Conservation (phyloP, 1,139 yeast species). For the Magnusiomyces tetraspermus region DNA sequence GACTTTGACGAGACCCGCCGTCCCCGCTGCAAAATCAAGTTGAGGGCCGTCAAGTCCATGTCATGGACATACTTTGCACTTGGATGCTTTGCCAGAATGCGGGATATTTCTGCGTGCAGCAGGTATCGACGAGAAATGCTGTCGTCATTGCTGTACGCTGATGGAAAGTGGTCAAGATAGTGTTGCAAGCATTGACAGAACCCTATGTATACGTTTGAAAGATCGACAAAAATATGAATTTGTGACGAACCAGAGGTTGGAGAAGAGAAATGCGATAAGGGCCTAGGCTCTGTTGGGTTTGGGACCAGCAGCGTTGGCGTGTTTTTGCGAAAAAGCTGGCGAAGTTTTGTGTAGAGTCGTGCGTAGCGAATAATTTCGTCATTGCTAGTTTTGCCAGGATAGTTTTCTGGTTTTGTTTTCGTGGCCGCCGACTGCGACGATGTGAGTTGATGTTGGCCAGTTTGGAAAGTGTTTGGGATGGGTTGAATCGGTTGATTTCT, state of each 20-base stretch:
- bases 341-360: conserved; percentile 10
- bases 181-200: conserved; percentile 8
- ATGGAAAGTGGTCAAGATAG: not conserved
- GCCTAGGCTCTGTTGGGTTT: not conserved
- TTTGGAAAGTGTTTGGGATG: not conserved
- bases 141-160: not conserved
- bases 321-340: conserved; percentile 18
- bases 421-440: not conserved
- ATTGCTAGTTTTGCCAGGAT: not conserved
- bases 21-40: conserved; percentile 19
- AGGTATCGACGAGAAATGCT: not conserved
- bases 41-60: conserved; percentile 16
- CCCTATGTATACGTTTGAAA: conserved; percentile 22
- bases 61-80: not conserved
- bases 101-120: not conserved
- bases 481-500: too few species aligned
- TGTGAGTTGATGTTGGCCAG: conserved; percentile 5
- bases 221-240: conserved; percentile 18
- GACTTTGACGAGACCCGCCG: conserved; percentile 12
- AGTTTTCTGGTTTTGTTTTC: too few species aligned
- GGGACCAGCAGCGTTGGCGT: conserved; percentile 18
- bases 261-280: too few species aligned
- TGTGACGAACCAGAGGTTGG: too few species aligned
- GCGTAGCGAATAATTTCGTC: conserved; percentile 9
- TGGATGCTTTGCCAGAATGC: not conserved